Percentiles rank a stretch among this genome's conserved stretches.
These are phyloP conservation scores for Coix lacrymajobi DNA, from an alignment of 176 grass and related monocot genomes.

Conservation along the genomic window DNA sequence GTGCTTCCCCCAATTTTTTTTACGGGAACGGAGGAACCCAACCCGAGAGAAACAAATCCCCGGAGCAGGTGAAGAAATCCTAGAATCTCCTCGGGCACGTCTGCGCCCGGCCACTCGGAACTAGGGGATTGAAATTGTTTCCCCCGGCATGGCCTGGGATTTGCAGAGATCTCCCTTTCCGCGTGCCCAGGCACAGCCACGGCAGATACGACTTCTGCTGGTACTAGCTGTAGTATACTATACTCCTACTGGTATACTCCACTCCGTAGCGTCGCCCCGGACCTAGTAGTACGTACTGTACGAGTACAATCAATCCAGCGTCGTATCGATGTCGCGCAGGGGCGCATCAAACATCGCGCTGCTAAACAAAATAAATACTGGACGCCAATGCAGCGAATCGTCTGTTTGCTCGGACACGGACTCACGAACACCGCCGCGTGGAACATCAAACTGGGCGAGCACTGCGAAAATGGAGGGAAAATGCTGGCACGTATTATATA, in stretches of 20 bases:
- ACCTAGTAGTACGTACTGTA: no score
- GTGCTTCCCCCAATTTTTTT: background rate
- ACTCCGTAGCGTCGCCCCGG: no score
- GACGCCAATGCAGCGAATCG: conserved; percentile 10
- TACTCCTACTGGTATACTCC: no score
- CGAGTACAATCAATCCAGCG: conserved; percentile 27
- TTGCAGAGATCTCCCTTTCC: conserved; percentile 18
- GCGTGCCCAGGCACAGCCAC: background rate
- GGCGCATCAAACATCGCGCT: conserved; percentile 16
- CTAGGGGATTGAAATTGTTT: background rate
- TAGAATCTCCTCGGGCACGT: background rate
- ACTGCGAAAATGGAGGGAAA: background rate
- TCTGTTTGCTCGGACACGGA: background rate
- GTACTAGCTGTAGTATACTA: background rate
- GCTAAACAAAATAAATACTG: conserved; percentile 3
- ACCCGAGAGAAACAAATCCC: background rate
- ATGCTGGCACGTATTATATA: no score
- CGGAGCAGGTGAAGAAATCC: background rate
- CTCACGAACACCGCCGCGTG: background rate
- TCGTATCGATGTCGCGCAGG: background rate
- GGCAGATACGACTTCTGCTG: background rate
- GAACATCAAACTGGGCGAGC: background rate
- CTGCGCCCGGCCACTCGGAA: background rate
- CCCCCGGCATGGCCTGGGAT: conserved; percentile 39
- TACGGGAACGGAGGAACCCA: background rate